Evolutionary conservation across 2,329 filamentous ascomycete species (phyloP).

Genomic region (Pleomassaria siparia): DNA sequence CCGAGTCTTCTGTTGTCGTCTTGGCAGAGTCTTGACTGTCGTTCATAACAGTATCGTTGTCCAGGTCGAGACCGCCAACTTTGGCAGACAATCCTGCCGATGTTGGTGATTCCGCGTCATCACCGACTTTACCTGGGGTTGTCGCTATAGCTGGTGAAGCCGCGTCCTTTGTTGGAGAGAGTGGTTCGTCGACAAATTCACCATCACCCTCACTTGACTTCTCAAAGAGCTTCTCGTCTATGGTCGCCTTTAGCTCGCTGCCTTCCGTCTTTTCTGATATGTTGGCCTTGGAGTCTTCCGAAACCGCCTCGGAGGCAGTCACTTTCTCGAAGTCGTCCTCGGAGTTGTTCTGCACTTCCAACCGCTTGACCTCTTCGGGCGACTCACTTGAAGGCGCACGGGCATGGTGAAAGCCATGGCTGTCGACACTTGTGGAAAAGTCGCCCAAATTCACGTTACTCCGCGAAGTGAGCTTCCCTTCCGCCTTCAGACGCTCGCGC

Average conservation of each 20-base stretch:
- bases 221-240: constrained; percentile 25
- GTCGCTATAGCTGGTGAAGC: constrained; percentile 20
- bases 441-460: constrained; percentile 59
- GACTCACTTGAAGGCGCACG: constrained; percentile 52
- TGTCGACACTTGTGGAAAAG: constrained; percentile 55
- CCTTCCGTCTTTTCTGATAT: constrained; percentile 55
- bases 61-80: constrained; percentile 60
- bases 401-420: constrained; percentile 55
- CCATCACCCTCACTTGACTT: constrained; percentile 52
- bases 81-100: constrained; percentile 57
- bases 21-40: constrained; percentile 27
- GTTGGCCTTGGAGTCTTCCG: constrained; percentile 58
- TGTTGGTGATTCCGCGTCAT: constrained; percentile 49
- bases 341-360: constrained; percentile 78
- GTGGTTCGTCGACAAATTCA: constrained; percentile 76
- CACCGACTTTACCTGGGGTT: constrained; percentile 22
- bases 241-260: constrained; percentile 48
- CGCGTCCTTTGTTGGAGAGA: constrained; percentile 57
- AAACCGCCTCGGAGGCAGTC: constrained; percentile 66
- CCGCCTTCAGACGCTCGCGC: constrained; percentile 73
- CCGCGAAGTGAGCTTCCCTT: constrained; percentile 70
- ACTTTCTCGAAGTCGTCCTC: constrained; percentile 97
- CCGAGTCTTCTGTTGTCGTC: constrained; percentile 20
- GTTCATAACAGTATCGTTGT: constrained; percentile 57
- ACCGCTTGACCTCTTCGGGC: constrained; percentile 66